Evolutionary conservation across 2,329 filamentous ascomycete species (phyloP).

Genomic region (Colletotrichum phormii): DNA sequence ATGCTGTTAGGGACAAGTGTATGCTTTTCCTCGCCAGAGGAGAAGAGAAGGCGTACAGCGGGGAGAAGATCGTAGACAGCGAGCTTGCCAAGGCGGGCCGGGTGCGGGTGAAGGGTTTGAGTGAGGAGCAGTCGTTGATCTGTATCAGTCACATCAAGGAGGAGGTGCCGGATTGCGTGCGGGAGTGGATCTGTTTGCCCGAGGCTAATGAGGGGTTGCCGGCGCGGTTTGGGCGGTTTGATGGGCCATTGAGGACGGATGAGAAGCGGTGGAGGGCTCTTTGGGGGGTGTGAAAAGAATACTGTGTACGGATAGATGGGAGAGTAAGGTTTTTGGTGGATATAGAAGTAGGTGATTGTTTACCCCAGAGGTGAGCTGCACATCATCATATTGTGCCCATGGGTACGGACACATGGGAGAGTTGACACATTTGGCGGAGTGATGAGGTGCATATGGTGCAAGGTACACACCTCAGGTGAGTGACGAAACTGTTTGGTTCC

Average conservation of each 20-base stretch:
- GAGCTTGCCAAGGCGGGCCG: conserved; percentile 55
- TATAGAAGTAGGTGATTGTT: neutral
- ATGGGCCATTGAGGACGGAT: conserved; percentile 69
- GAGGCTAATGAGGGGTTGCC: conserved; percentile 73
- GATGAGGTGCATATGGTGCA: neutral
- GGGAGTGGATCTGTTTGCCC: conserved; percentile 89
- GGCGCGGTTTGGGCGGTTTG: conserved; percentile 73
- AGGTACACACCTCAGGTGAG: neutral
- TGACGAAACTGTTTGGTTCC: neutral
- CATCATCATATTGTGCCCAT: neutral
- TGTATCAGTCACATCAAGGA: conserved; percentile 92
- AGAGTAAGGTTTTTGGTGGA: neutral
- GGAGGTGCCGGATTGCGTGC: conserved; percentile 86
- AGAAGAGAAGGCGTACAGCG: conserved; percentile 59
- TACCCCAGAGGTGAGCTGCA: neutral
- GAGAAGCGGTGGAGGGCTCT: conserved; percentile 72
- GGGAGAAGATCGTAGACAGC: conserved; percentile 57
- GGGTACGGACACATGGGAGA: neutral
- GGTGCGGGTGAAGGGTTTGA: conserved; percentile 71
- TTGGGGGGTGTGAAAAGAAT: conserved; percentile 59
- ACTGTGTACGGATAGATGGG: too few relatives aligned
- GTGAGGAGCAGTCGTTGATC: conserved; percentile 81
- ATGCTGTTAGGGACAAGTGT: conserved; percentile 85
- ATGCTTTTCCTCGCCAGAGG: conserved; percentile 81
- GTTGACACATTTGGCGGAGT: conserved; percentile 21